These are phyloP conservation scores for Termitomyces sp. DNA, from an alignment of 1,284 basidiomycete genomes.

Conservation along the genomic window DNA sequence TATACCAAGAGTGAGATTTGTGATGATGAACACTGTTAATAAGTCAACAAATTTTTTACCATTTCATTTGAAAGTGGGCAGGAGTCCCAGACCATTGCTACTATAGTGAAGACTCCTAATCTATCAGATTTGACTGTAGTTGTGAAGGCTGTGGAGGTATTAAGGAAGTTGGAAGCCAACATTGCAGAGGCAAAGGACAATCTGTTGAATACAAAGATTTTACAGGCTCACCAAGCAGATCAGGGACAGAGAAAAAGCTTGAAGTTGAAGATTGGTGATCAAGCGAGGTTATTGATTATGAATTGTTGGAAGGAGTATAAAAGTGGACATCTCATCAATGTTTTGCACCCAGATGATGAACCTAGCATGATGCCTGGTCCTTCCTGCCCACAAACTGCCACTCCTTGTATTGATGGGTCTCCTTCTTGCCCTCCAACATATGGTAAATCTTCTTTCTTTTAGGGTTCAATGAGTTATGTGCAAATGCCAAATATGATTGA, in stretches of 20 bases:
- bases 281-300: not conserved
- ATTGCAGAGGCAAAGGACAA: not conserved
- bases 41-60: not conserved
- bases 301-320: not conserved
- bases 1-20: not conserved
- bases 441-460: not conserved
- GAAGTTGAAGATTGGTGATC: not conserved
- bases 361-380: not conserved
- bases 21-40: not conserved
- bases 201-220: not conserved
- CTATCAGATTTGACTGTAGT: too few relatives aligned
- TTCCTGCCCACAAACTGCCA: not conserved
- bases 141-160: too few relatives aligned
- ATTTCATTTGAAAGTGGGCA: not conserved
- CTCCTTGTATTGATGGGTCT: not conserved
- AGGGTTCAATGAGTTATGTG: not conserved
- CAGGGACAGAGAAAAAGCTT: not conserved
- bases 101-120: not conserved
- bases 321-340: not conserved
- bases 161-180: not conserved
- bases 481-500: not conserved
- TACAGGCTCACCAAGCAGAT: not conserved
- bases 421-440: not conserved
- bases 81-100: not conserved
- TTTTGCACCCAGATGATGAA: not conserved